Evolutionary conservation across 495 filamentous ascomycete genomes (phyloP), one percentile per base, ranked within the genome.

Genomic region (Trichoderma parareesei): DNA sequence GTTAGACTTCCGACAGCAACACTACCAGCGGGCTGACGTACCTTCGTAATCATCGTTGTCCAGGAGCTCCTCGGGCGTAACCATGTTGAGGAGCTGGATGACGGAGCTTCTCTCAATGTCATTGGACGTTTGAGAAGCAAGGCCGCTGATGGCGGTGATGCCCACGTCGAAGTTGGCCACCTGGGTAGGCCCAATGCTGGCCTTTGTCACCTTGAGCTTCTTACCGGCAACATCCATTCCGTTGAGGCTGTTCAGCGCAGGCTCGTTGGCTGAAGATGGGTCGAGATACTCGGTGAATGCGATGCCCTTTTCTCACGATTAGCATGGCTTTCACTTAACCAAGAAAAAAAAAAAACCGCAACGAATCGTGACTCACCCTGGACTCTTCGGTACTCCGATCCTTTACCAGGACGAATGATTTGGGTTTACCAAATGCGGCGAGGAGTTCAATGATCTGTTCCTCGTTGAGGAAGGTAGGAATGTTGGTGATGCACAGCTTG

Each of bases 61-160:
- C 78, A 97, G 88, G 18, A 99, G 81, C 76, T 99, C 94, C 65
- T 98, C 95, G 0, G 91, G 81, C 0, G 94, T 99, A 35, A 98
- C 93, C 94, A 98, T 98, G 77, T 99, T 99, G 69, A 98, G 79
- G 55, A 99, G 77, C 76, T 96, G 91, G 66, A 99, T 71, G 14
- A 99, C 93, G 55, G 92, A 84, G 64, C 87, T 85, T 55, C 85
- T 85, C 65, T 93, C 90, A 44, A 89, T 73, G 66, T 92, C 88
- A 53, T 82, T 81, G 41, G 89, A 90, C 8, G 90, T 93, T 43
- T 93, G 97, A 55, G 93, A 92, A 41, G 94, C 94, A 71, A 99
- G 92, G 90, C 98, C 93, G 38, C 92, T 94, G 91, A 99, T 98
- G 67, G 93, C 95, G 67, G 96, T 97, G 66, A 98, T 93, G 37